phyloP scores from a whole-genome alignment of 2,329 filamentous ascomycete species.

The Aspergillus novoparasiticus region DNA sequence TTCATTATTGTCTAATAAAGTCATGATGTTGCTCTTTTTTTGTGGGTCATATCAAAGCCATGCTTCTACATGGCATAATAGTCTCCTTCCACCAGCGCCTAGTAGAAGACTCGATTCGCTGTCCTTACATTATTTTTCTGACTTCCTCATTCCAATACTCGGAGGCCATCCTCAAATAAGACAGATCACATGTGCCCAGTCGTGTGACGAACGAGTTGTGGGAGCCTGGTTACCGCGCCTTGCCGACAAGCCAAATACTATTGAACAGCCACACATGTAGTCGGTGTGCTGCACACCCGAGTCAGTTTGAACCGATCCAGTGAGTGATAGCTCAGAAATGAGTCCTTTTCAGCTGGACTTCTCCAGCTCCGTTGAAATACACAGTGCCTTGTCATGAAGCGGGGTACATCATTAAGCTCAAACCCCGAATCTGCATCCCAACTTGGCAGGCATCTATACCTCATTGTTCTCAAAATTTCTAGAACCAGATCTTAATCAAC shows the following conservation, averaged over 20 bases:
- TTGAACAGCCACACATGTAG: conserved; percentile 1
- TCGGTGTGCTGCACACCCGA: not conserved
- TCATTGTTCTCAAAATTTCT: not conserved
- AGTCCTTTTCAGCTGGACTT: not conserved
- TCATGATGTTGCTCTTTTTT: not conserved
- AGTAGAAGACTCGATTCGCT: not conserved
- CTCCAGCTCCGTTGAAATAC: not conserved
- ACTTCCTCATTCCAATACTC: not conserved
- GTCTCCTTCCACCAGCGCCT: not conserved
- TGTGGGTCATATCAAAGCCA: not conserved
- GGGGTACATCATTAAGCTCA: conserved; percentile 1
- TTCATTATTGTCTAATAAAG: conserved; percentile 1
- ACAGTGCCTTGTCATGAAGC: not conserved
- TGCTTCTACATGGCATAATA: not conserved
- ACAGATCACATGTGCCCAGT: conserved; percentile 1
- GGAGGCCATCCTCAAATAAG: not conserved
- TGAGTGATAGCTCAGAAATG: not conserved
- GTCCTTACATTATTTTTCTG: not conserved
- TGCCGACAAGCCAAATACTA: conserved; percentile 3
- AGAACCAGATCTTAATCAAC: conserved; percentile 60
- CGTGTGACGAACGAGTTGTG: not conserved
- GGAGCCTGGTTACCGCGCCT: not conserved
- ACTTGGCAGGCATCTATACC: not conserved
- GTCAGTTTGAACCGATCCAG: not conserved
- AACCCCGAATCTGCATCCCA: not conserved